Evolutionary conservation across 257 asterid species (phyloP), one percentile per base, ranked within the genome.

Genomic region (Asclepias syriaca): DNA sequence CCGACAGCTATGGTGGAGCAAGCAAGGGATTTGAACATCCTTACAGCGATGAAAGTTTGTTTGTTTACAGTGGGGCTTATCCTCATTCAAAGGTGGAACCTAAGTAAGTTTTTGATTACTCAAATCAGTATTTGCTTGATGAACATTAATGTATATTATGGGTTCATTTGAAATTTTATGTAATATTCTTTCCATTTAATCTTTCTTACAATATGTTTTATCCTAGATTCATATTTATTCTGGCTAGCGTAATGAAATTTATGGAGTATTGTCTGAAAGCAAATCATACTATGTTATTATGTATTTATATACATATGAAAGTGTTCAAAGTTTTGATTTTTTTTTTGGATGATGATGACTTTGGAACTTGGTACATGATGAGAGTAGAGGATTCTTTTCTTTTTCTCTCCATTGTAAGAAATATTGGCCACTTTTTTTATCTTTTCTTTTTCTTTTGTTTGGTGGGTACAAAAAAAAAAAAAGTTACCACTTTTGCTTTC

Each of bases 31-130:
- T 32, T 27, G 76, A 67, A 11, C 82, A 92, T 85, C 98, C 96
- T 60, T 95, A 87, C 57, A 81, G 79, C n/a, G 87, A 84, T 57
- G 97, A 95, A 65, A 88, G 93, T 67, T 84, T 90, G 18, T 81
- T 87, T 24, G 72, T 87, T n/a, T 80, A 87, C 64, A 86, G 91
- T 57, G 96, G 86, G 27, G 80, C 57, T 14, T 77, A 59, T 78
- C 80, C 80, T 67, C 81, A 84, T 24, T 72, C 90, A 49, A 77
- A 53, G 57, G 29, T 87, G 40, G 93, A 86, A 19, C 81, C 91
- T 34, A 84, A 87, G 80, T 89, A 85, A 84, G 70, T 59, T 51
- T 60, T 50, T 48, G 2, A 15, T 16, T 43, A 22, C 46, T 37
- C 18, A 24, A 15, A 64, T 37, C 49, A 29, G 34, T 29, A 45